phyloP scores from a whole-genome alignment of 2,329 filamentous ascomycete species.

The Teratosphaeria epicoccoides region DNA sequence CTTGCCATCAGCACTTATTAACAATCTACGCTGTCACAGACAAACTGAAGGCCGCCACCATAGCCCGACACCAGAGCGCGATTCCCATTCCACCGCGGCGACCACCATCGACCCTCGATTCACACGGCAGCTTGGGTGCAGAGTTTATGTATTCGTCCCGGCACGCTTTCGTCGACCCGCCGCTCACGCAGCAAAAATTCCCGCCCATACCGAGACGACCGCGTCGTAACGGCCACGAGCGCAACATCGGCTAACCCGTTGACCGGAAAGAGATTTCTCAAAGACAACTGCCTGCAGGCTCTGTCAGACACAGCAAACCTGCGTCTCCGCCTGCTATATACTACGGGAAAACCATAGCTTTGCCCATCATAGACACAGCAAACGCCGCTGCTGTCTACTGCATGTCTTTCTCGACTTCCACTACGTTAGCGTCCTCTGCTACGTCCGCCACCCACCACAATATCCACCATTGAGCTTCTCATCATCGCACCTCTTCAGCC shows the following conservation, averaged over 20 bases:
- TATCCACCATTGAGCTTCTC: not conserved
- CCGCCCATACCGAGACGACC: conserved; percentile 94
- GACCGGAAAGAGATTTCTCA: not conserved
- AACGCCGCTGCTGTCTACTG: conserved; percentile 29
- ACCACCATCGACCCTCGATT: conserved; percentile 4
- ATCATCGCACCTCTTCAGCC: not conserved
- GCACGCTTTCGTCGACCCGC: conserved; percentile 87
- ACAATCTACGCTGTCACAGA: not conserved
- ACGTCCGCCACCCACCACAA: conserved; percentile 5
- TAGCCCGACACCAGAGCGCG: conserved; percentile 6
- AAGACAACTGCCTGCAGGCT: not conserved
- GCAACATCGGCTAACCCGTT: conserved; percentile 70
- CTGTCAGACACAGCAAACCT: not conserved
- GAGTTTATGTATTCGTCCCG: conserved; percentile 98
- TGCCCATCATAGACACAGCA: conserved; percentile 15
- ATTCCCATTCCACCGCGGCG: conserved; percentile 8
- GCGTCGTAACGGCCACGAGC: conserved; percentile 71
- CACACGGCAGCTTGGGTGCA: conserved; percentile 14
- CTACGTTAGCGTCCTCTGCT: conserved; percentile 2
- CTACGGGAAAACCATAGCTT: not conserved
- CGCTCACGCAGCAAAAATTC: conserved; percentile 80
- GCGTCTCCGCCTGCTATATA: not conserved
- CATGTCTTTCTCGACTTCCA: conserved; percentile 46
- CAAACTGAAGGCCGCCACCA: conserved; percentile 1
- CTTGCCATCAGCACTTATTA: conserved; percentile 1